Base-by-base conservation (phyloP, 1,139 yeast species). In the Saccharomyces pastorianus region DNA sequence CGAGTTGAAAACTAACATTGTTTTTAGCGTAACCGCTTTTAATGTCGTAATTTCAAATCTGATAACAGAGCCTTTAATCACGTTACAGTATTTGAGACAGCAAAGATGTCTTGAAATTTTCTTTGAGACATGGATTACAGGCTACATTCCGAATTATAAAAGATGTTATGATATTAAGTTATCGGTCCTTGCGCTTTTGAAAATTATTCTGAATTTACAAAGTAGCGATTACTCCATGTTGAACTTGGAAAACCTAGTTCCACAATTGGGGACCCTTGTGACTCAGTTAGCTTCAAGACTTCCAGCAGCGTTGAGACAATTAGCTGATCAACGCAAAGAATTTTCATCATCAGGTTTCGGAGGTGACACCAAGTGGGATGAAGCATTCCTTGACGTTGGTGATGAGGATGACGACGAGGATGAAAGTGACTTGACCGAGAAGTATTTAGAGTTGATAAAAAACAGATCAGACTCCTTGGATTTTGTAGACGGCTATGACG, bases 91-190 rank as follows among this genome's bases (percentile, higher is more conserved):
- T n/a, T 73, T 93, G 55, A 76, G 78, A 57, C 76, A 77, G 51
- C 65, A 70, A 14, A 72, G 76, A 23, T 74, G 76, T 51, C 69
- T 83, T 8, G 74, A 74, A 26, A 63, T 71, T 3, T 83, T 89
- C 64, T 81, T 91, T 64, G 76, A 76, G 47, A 68, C 76, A 47
- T 93, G 97, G 97, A 79, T 88, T 61, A 73, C 77, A 6, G 56
- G 49, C 48, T 75, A 68, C 42, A 74, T 83, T 53, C 80, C 84
- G 3, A 73, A 74, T 47, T 77, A 86, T 61, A 76, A 78, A n/a
- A 76, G 96, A 57, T 96, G 89, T 2, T 88, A 80, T 63, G 98
- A 91, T 70, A 77, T 89, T 69, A 90, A 90, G 69, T 71, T 93
- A 47, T 81, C 88, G 1, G 74, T 82, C 3, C 71, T 91, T 59